Base-by-base conservation (phyloP, 2,329 filamentous ascomycete genomes). In the Thielaviopsis populi region DNA sequence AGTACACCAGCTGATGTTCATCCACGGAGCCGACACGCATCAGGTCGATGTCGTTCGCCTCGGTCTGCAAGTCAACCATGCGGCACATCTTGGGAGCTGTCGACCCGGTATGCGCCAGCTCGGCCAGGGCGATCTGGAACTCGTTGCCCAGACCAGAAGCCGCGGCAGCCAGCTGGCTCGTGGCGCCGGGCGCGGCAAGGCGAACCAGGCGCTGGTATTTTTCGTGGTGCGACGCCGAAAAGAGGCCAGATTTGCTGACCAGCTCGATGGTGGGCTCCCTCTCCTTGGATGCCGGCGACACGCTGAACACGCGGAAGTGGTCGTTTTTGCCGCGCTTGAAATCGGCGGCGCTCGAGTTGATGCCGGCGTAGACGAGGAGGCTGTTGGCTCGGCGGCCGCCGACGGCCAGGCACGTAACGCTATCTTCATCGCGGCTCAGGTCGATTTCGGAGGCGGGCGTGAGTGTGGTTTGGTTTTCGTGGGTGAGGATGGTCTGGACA, bases 341-440 rank as follows among this genome's bases (percentile, higher is more conserved):
- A 65, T 90, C 85, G 5, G 80, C 80, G 58, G 84, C 79, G 65
- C 86, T 87, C 66, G 89, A 91, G 73, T 96, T 96, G 75, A 96
- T 86, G 63, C 91, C 91, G 30, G 91, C 89, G 68, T 88, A 85
- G 7, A 83, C 75, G 24, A 60, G 59, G 62, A 76, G 56, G 53
- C 78, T 72, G 69, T 79, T 84, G 61, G 76, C 77, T 74, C 77
- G 81, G 74, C 70, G 80, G 71, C 76, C 80, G 68, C 89, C 84
- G 62, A 87, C 83, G 50, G 85, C 89, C 60, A 96, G 79, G 63
- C 88, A 91, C 68, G 87, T 90, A 65, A 95, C 89, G 64, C 88
- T 95, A 74, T 97, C 92, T 76, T 96, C 91, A 71, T 91, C 84
- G 69, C 84, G 81, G 67, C 88, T 88, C 59, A 96, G 83, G 66